phyloP scores from a whole-genome alignment of 768 basidiomycete genomes.

The Hygrocybe punicea region DNA sequence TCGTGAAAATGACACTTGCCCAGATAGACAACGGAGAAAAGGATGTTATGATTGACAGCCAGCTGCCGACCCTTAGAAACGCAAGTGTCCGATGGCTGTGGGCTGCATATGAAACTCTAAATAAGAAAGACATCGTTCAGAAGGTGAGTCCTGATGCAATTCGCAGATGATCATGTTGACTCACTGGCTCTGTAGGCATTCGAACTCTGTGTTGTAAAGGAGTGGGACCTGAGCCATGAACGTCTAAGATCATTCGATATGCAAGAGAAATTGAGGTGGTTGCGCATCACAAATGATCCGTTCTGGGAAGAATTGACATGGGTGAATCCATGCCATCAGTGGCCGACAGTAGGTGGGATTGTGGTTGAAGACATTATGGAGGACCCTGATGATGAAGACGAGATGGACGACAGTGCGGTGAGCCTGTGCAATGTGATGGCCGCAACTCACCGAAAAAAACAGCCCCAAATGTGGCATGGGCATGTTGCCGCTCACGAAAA shows the following conservation, averaged over 20 bases:
- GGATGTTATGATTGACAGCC: neutral
- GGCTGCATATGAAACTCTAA: too few relatives aligned
- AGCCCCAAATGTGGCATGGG: neutral
- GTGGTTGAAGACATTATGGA: neutral
- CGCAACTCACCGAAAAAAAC: conserved; percentile 1
- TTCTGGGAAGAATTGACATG: neutral
- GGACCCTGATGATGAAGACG: conserved; percentile 2
- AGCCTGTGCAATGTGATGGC: conserved; percentile 1
- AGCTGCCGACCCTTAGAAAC: conserved; percentile 1
- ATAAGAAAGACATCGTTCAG: too few relatives aligned
- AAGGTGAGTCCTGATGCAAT: too few relatives aligned
- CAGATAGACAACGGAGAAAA: neutral
- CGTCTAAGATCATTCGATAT: conserved; percentile 2
- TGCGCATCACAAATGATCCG: neutral
- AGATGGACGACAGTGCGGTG: neutral
- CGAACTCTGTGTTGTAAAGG: too few relatives aligned
- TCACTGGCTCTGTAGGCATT: too few relatives aligned
- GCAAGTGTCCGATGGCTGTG: too few relatives aligned
- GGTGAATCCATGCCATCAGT: too few relatives aligned
- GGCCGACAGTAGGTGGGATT: neutral
- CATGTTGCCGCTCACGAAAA: neutral
- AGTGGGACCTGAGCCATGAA: neutral
- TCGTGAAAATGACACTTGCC: neutral
- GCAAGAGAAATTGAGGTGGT: neutral
- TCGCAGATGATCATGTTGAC: too few relatives aligned